Conservation (phyloP, 306 rosid genomes). For the Amphicarpaea edgeworthii region DNA sequence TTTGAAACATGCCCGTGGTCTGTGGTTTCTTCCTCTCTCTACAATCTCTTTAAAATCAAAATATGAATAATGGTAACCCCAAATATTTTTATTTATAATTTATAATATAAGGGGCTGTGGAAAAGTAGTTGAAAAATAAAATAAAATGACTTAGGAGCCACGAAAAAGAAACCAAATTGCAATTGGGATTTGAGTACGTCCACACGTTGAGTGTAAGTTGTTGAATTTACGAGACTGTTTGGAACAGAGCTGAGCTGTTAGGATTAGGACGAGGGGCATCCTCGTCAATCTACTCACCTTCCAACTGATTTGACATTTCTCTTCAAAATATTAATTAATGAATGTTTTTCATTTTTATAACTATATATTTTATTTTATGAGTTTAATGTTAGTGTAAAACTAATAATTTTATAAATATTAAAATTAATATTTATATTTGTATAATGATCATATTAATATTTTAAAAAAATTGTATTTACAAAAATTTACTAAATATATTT, state of each 20-base stretch:
- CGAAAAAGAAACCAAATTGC: slow-evolving; percentile 9
- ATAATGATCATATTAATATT: too few species aligned
- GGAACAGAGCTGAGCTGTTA: neutral
- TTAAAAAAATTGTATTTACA: too few species aligned
- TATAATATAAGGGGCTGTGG: neutral
- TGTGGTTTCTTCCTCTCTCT: neutral
- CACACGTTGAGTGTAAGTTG: neutral
- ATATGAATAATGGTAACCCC: slow-evolving; percentile 17
- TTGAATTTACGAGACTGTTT: neutral
- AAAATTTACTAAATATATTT: too few species aligned
- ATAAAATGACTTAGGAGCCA: slow-evolving; percentile 13
- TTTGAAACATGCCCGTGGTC: neutral
- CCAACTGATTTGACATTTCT: neutral
- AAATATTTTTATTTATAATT: neutral
- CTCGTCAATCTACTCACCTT: neutral
- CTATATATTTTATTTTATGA: neutral
- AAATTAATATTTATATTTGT: too few species aligned
- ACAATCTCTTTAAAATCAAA: neutral
- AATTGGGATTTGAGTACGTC: neutral
- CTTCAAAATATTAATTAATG: neutral
- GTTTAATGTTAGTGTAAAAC: neutral
- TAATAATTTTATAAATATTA: too few species aligned
- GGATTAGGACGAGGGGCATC: neutral
- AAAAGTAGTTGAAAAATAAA: neutral
- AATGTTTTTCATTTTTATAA: neutral